phyloP scores from a whole-genome alignment of 805 yeast genomes.

The Starmerella stellata region DNA sequence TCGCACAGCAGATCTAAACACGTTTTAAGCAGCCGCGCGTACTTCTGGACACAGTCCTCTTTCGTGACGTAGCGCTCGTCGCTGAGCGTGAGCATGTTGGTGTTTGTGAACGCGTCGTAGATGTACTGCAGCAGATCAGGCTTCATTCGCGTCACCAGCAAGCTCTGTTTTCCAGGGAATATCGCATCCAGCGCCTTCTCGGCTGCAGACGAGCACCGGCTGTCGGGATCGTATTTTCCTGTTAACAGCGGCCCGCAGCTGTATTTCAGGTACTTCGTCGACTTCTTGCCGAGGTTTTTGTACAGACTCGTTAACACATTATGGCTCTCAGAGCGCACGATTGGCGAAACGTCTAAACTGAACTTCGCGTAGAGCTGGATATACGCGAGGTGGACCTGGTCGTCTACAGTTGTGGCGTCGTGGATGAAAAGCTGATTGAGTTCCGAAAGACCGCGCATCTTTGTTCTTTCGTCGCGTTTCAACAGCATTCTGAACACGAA shows the following conservation, averaged over 20 bases:
- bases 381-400: slow-evolving; percentile 43
- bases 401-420: slow-evolving; percentile 19
- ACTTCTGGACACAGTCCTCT: slow-evolving; percentile 50
- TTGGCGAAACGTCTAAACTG: slow-evolving; percentile 49
- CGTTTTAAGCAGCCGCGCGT: slow-evolving; percentile 36
- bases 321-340: slow-evolving; percentile 45
- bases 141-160: slow-evolving; percentile 43
- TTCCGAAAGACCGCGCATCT: slow-evolving; percentile 57
- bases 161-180: slow-evolving; percentile 39
- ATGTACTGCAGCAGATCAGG: slow-evolving; percentile 39
- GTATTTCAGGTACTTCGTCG: slow-evolving; percentile 49
- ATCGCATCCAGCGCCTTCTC: slow-evolving; percentile 31
- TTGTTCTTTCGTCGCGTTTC: slow-evolving; percentile 70
- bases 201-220: slow-evolving; percentile 38
- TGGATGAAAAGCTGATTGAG: slow-evolving; percentile 18
- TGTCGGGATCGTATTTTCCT: slow-evolving; percentile 56
- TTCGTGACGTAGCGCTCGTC: slow-evolving; percentile 54
- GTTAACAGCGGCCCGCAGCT: slow-evolving; percentile 56
- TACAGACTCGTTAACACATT: slow-evolving; percentile 44
- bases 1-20: slow-evolving; percentile 23
- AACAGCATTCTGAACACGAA: slow-evolving; percentile 57
- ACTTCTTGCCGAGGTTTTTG: slow-evolving; percentile 33
- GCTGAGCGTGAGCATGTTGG: slow-evolving; percentile 44
- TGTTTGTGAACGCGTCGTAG: slow-evolving; percentile 35
- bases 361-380: slow-evolving; percentile 68